These are phyloP conservation scores for Epichloe sp. DNA, from an alignment of 2,329 filamentous ascomycete genomes.

Conservation along the genomic window DNA sequence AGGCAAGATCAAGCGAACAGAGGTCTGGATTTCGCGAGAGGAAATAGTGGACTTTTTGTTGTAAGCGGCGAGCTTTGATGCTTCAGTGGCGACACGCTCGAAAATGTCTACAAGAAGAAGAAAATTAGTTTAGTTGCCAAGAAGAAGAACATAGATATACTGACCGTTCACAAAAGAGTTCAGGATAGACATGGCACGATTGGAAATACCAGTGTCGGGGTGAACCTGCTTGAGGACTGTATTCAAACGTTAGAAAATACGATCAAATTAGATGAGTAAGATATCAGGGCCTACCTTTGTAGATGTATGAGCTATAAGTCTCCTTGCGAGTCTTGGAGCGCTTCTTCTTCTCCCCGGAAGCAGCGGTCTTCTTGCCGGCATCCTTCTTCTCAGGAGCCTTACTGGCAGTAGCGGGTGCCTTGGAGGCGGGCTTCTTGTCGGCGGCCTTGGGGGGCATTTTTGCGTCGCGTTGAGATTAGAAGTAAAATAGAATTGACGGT, in stretches of 20 bases:
- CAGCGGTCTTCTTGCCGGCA: conserved; percentile 98
- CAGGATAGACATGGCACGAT: conserved; percentile 98
- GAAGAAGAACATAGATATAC: conserved; percentile 14
- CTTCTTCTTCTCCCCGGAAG: conserved; percentile 99
- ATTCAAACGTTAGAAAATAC: neutral
- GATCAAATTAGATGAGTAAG: neutral
- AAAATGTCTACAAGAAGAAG: conserved; percentile 62
- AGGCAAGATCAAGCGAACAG: conserved; percentile 92
- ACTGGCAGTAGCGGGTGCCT: conserved; percentile 69
- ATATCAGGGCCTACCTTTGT: conserved; percentile 62
- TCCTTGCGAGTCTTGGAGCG: conserved; percentile 99
- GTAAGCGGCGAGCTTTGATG: conserved; percentile 97
- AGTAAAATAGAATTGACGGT: conserved; percentile 6
- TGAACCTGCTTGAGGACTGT: conserved; percentile 99
- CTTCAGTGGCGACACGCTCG: conserved; percentile 96
- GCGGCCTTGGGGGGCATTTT: conserved; percentile 98
- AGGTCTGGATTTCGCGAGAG: conserved; percentile 98
- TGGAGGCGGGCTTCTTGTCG: conserved; percentile 97
- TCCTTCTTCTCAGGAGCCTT: conserved; percentile 91
- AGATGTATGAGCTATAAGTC: conserved; percentile 99
- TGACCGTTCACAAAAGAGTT: conserved; percentile 99
- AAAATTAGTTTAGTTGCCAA: no score
- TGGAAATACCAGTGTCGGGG: conserved; percentile 99
- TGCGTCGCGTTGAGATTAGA: conserved; percentile 14
- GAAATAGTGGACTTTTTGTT: conserved; percentile 99